phyloP scores from a whole-genome alignment of 2,329 filamentous ascomycete species.

The Diatrype stigma region DNA sequence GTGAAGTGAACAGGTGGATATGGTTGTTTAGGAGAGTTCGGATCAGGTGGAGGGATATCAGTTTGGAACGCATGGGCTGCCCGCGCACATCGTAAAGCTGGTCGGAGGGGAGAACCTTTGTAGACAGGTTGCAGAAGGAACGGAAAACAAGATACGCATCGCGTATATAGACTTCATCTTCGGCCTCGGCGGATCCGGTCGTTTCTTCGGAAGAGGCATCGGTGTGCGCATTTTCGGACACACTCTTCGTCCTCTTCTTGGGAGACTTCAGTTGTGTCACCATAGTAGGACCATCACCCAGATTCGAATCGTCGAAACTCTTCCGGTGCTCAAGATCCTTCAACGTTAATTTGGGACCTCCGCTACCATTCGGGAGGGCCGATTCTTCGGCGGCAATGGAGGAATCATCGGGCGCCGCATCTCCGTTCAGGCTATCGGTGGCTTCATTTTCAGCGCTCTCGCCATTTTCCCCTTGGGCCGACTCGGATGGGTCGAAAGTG shows the following conservation, averaged over 20 bases:
- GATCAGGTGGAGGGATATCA: constrained; percentile 91
- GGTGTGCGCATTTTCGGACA: constrained; percentile 49
- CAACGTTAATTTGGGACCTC: constrained; percentile 54
- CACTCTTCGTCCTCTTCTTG: constrained; percentile 40
- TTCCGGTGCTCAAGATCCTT: constrained; percentile 65
- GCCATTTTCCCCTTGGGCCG: constrained; percentile 28
- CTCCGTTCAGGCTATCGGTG: constrained; percentile 30
- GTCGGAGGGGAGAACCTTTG: constrained; percentile 82
- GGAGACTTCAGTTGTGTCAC: constrained; percentile 55
- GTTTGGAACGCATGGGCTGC: constrained; percentile 94
- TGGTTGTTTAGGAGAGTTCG: constrained; percentile 95
- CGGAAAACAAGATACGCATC: constrained; percentile 97
- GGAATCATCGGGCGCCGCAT: constrained; percentile 33
- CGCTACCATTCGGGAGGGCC: constrained; percentile 6
- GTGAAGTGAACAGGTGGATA: constrained; percentile 84
- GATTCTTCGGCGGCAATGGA: constrained; percentile 11
- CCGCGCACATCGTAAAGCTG: constrained; percentile 90
- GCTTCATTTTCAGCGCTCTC: constrained; percentile 21
- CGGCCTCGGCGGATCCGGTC: constrained; percentile 59
- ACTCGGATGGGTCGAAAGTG: constrained; percentile 45
- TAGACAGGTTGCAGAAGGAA: constrained; percentile 95
- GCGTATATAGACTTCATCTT: constrained; percentile 95
- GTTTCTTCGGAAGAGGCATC: constrained; percentile 54
- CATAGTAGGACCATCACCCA: constrained; percentile 65
- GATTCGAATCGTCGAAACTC: constrained; percentile 64